Evolutionary conservation across 306 rosid species (phyloP).

Genomic region (Mimosa pudica): DNA sequence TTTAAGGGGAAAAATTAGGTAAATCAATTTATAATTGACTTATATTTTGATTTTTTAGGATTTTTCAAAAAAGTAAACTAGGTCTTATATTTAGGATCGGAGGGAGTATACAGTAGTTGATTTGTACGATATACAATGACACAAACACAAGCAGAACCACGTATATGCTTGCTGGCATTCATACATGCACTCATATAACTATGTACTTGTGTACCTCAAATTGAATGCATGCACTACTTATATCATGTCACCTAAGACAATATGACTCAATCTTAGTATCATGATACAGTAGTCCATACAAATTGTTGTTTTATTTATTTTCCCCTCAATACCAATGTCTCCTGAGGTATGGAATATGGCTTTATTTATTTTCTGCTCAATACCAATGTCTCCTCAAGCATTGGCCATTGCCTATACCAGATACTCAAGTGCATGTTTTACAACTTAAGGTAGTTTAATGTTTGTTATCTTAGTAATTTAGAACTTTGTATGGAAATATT

Average conservation of each 20-base stretch:
- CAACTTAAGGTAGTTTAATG: background rate
- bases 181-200: background rate
- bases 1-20: too few relatives aligned
- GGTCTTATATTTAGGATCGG: too few relatives aligned
- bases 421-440: background rate
- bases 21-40: too few relatives aligned
- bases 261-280: background rate
- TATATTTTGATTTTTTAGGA: too few relatives aligned
- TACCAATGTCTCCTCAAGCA: background rate
- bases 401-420: slow-evolving; percentile 10
- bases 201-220: background rate
- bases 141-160: background rate
- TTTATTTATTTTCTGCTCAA: background rate
- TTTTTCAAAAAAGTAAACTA: too few relatives aligned
- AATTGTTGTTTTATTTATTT: background rate
- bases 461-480: background rate
- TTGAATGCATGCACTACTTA: background rate
- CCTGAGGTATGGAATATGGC: background rate
- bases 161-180: background rate
- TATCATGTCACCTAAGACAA: slow-evolving; percentile 1
- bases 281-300: background rate
- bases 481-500: background rate
- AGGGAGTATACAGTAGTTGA: background rate
- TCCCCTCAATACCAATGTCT: background rate
- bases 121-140: background rate